Evolutionary conservation across 352 stramenopile species (phyloP).

Genomic region (Phytophthora foliorum): DNA sequence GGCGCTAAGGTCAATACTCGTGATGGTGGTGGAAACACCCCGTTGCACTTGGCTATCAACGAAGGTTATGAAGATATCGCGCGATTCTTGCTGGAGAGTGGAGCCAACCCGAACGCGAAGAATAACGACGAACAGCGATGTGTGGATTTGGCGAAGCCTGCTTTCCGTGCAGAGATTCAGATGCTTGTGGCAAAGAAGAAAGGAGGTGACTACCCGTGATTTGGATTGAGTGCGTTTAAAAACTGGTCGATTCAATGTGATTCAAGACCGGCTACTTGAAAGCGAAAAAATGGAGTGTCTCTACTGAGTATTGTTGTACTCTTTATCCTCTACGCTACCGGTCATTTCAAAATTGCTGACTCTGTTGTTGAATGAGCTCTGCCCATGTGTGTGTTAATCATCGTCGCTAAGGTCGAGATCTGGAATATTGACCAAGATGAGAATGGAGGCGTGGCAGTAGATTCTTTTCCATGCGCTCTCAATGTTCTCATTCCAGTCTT

Average conservation of each 20-base stretch:
- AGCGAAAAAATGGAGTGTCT: slow-evolving; percentile 10
- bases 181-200: slow-evolving; percentile 39
- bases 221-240: background rate
- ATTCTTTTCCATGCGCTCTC: slow-evolving; percentile 67
- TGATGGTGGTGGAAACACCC: slow-evolving; percentile 75
- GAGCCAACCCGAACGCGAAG: slow-evolving; percentile 58
- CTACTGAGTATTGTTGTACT: slow-evolving; percentile 4
- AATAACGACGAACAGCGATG: slow-evolving; percentile 71
- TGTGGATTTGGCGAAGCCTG: slow-evolving; percentile 56
- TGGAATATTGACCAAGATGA: slow-evolving; percentile 76
- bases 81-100: slow-evolving; percentile 64
- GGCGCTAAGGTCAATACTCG: slow-evolving; percentile 63
- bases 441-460: slow-evolving; percentile 66
- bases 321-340: background rate
- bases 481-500: slow-evolving; percentile 57
- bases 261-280: background rate
- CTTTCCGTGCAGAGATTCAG: slow-evolving; percentile 61
- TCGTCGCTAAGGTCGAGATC: slow-evolving; percentile 63
- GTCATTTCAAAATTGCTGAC: background rate
- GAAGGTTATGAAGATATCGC: slow-evolving; percentile 76
- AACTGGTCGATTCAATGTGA: background rate
- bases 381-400: slow-evolving; percentile 10
- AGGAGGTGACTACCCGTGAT: slow-evolving; percentile 7
- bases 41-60: slow-evolving; percentile 71
- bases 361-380: background rate